These are phyloP conservation scores for Tylopilus vinaceipallidus DNA, from an alignment of 768 basidiomycete species.

Conservation along the genomic window DNA sequence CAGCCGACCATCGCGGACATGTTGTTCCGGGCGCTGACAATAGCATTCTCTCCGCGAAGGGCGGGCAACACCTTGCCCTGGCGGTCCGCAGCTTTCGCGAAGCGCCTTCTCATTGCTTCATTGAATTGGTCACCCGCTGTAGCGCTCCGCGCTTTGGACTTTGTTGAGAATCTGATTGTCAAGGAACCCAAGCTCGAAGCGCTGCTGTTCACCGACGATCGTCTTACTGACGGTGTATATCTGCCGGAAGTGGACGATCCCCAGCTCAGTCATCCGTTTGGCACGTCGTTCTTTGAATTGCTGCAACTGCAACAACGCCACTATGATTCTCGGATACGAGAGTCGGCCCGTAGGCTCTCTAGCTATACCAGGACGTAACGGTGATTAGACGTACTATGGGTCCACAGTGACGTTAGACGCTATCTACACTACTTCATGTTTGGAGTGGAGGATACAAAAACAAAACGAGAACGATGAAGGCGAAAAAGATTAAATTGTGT, in stretches of 20 bases:
- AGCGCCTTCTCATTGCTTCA: slow-evolving; percentile 80
- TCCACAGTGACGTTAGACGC: slow-evolving; percentile 27
- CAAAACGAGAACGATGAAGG: slow-evolving; percentile 17
- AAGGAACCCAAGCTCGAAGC: slow-evolving; percentile 82
- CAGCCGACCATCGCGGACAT: slow-evolving; percentile 55
- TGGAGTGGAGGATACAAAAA: slow-evolving; percentile 21
- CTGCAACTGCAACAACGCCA: slow-evolving; percentile 58
- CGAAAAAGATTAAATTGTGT: slow-evolving; percentile 17
- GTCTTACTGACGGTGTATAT: slow-evolving; percentile 81
- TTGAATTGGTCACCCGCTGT: slow-evolving; percentile 76
- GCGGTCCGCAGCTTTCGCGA: slow-evolving; percentile 89
- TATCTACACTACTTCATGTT: slow-evolving; percentile 35
- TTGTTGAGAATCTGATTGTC: slow-evolving; percentile 68
- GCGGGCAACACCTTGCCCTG: slow-evolving; percentile 58
- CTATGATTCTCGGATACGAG: slow-evolving; percentile 65
- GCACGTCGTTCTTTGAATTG: slow-evolving; percentile 85
- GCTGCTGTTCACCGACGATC: slow-evolving; percentile 84
- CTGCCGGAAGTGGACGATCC: slow-evolving; percentile 87
- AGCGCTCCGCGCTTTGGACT: slow-evolving; percentile 67
- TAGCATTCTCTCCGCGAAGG: slow-evolving; percentile 76
- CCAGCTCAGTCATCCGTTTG: slow-evolving; percentile 77
- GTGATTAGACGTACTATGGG: slow-evolving; percentile 27
- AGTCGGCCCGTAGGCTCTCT: slow-evolving; percentile 59
- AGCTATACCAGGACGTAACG: slow-evolving; percentile 40
- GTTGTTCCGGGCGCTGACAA: slow-evolving; percentile 81